Evolutionary conservation across 257 asterid genomes (phyloP).

Genomic region (Datura wrightii): DNA sequence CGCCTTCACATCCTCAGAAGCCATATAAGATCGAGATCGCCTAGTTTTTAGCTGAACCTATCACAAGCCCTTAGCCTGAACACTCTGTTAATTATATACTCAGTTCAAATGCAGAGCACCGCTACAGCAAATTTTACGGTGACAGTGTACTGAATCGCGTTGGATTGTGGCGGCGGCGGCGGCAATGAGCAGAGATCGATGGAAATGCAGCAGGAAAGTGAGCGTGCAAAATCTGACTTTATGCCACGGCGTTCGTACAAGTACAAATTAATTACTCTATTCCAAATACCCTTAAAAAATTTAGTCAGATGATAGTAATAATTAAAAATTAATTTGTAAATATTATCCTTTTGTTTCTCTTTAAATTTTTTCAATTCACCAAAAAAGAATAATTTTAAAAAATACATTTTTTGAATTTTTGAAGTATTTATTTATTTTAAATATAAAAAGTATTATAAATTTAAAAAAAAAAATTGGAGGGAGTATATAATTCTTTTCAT

Average conservation of each 20-base stretch:
- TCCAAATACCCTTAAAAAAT: no score
- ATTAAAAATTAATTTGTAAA: no score
- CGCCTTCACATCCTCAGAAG: conserved; percentile 94
- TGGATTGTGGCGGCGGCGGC: not conserved
- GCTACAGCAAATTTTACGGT: not conserved
- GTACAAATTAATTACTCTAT: not conserved
- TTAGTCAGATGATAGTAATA: no score
- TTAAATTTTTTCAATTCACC: no score
- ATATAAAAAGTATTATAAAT: no score
- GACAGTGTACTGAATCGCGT: not conserved
- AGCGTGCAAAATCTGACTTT: not conserved
- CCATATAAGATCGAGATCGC: conserved; percentile 50
- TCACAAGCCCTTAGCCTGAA: not conserved
- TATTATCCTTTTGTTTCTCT: no score
- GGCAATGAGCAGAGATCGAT: not conserved
- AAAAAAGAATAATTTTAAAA: no score
- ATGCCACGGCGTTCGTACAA: conserved; percentile 35
- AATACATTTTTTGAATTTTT: no score
- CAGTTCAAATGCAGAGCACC: not conserved
- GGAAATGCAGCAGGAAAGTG: conserved; percentile 21
- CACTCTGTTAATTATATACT: not conserved
- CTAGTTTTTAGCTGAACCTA: conserved; percentile 2
- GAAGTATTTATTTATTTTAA: no score
- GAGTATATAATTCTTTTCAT: no score
- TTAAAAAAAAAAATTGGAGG: no score